Percentiles rank a stretch among this genome's conserved stretches.
phyloP scores from a whole-genome alignment of 2,329 filamentous ascomycete genomes.

The Cytospora paraplurivora region DNA sequence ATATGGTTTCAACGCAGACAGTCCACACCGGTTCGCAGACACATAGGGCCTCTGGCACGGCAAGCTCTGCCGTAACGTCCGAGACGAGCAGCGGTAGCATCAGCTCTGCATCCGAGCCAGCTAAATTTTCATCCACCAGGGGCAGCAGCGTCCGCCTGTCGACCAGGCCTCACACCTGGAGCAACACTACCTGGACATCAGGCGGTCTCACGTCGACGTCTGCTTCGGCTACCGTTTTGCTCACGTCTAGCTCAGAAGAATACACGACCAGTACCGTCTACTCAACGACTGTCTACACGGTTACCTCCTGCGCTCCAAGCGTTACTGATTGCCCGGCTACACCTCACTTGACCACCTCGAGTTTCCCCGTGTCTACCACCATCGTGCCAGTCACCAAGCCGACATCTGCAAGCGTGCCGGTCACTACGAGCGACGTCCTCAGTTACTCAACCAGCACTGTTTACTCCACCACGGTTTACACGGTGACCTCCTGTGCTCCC shows the following conservation, averaged over 20 bases:
- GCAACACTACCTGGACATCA: slow-evolving; percentile 20
- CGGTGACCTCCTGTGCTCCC: slow-evolving; percentile 58
- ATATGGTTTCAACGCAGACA: no score
- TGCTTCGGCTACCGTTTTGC: slow-evolving; percentile 30
- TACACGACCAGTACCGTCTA: slow-evolving; percentile 22
- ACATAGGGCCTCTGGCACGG: background rate
- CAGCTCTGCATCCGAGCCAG: background rate
- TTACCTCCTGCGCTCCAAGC: slow-evolving; percentile 56
- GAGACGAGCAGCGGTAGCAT: background rate
- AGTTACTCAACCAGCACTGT: slow-evolving; percentile 42
- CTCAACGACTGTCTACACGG: slow-evolving; percentile 49
- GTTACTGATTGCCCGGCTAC: slow-evolving; percentile 48
- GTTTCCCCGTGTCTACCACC: slow-evolving; percentile 8
- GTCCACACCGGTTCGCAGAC: background rate
- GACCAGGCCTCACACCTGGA: slow-evolving; percentile 11
- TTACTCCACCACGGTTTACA: slow-evolving; percentile 49
- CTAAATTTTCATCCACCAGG: slow-evolving; percentile 3
- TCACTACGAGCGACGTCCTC: slow-evolving; percentile 5
- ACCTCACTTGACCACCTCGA: slow-evolving; percentile 44
- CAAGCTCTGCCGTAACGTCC: background rate
- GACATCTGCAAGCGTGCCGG: background rate
- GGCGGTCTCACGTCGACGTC: slow-evolving; percentile 9
- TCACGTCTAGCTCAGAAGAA: slow-evolving; percentile 35
- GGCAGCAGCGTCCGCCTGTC: slow-evolving; percentile 21
- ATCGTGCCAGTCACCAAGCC: slow-evolving; percentile 17